These are phyloP conservation scores for Metrosideros polymorpha DNA, from an alignment of 441 rosid genomes.

Conservation along the genomic window DNA sequence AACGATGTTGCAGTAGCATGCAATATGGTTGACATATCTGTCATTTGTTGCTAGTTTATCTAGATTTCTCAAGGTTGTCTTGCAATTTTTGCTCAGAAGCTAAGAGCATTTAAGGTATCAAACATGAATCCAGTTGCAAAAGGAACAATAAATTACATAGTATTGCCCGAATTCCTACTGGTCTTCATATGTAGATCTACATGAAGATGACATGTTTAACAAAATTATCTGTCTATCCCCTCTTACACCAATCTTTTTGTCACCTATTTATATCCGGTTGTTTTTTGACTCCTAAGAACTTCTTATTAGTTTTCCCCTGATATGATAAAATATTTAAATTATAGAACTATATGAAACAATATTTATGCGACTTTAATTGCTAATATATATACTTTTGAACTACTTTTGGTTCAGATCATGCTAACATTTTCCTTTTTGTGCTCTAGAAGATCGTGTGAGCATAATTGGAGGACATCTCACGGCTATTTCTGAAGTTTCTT, in stretches of 20 bases:
- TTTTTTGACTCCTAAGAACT: background rate
- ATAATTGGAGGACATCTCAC: conserved; percentile 62
- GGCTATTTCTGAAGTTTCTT: conserved; percentile 26
- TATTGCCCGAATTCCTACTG: background rate
- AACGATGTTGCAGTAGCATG: background rate
- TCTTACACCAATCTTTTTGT: background rate
- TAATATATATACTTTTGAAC: background rate
- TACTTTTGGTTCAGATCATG: background rate
- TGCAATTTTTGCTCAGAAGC: background rate
- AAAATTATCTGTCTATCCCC: background rate
- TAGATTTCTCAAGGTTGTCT: background rate
- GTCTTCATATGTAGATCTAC: background rate
- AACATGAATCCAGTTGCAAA: background rate
- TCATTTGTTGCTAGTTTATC: background rate
- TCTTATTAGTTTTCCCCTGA: background rate
- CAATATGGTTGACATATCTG: background rate
- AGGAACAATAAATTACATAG: background rate
- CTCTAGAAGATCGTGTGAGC: conserved; percentile 53
- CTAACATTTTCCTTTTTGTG: background rate
- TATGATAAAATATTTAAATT: background rate
- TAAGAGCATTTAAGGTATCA: background rate
- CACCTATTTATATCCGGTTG: background rate
- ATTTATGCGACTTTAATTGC: background rate
- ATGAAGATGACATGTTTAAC: background rate
- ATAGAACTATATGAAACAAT: background rate